Evolutionary conservation across 1,139 yeast species (phyloP), one percentile per base, ranked within the genome.

Genomic region (Taphrina pruni): DNA sequence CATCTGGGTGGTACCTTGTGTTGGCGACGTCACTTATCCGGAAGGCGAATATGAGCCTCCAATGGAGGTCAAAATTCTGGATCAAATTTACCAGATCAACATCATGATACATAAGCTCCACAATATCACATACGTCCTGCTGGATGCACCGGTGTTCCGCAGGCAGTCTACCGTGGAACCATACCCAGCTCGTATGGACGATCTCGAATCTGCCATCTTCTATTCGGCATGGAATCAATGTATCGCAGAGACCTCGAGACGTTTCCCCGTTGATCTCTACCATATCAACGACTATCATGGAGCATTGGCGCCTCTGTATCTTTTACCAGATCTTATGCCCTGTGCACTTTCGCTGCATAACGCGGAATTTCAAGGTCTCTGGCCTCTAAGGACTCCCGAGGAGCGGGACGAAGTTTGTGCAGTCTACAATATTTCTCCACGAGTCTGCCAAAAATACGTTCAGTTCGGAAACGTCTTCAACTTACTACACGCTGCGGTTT

Each of bases 151-250:
- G 6, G 71, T 70, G 17, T 70, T 70, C 45, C 41, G 71, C 32
- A 51, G 70, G 46, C 71, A 70, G 45, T 45, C 65, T 12, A 62
- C 68, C 1, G 43, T 52, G 17, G 71, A 70, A 46, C 71, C 71
- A 12, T 70, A 70, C 52, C 71, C 71, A 1, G 70, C 71, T 11
- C 71, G 71, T 20, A 70, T 70, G 71, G 71, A 70, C 14, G 71
- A 70, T 32, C 70, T 70, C 20, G 71, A 66, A 26, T 56, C 66
- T n/a, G 71, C 71, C 36, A 67, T 70, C 45, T 70, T 70, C 68
- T 70, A 70, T 26, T 70, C 71, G 11, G 70, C 71, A 11, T 70
- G 71, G 71, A 70, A 70, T 46, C 71, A 70, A 50, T 70, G 71
- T 54, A 70, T 70, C 26, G 71, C 71, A 11, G 71, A 70, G 58